These are phyloP conservation scores for Cubamyces lactineus DNA, from an alignment of 768 basidiomycete genomes.

Conservation along the genomic window DNA sequence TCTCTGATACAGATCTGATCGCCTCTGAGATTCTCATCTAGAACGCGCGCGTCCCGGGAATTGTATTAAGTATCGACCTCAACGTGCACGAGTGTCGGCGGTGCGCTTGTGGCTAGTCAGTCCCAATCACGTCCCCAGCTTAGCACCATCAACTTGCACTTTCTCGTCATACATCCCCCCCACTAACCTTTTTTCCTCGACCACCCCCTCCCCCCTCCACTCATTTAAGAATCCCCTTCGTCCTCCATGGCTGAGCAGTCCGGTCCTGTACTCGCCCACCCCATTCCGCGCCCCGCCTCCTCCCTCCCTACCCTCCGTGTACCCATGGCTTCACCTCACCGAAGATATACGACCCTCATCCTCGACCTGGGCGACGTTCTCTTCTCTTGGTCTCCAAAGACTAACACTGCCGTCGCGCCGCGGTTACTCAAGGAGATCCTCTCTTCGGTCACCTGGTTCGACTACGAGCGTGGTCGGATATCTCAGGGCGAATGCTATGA, in stretches of 20 bases:
- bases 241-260: slow-evolving; percentile 4
- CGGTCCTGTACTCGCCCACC: slow-evolving; percentile 1
- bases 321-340: slow-evolving; percentile 19
- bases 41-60: slow-evolving; percentile 9
- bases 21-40: slow-evolving; percentile 1
- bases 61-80: neutral
- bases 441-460: slow-evolving; percentile 53
- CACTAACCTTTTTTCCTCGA: neutral
- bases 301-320: slow-evolving; percentile 32
- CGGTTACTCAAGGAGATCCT: slow-evolving; percentile 47
- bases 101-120: slow-evolving; percentile 11
- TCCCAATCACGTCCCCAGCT: slow-evolving; percentile 10
- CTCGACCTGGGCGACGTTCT: slow-evolving; percentile 62
- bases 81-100: slow-evolving; percentile 10
- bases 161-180: slow-evolving; percentile 6
- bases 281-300: slow-evolving; percentile 11
- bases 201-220: neutral
- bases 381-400: slow-evolving; percentile 55
- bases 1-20: slow-evolving; percentile 15
- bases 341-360: slow-evolving; percentile 40
- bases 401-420: slow-evolving; percentile 47
- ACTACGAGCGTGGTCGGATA: slow-evolving; percentile 54
- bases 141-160: slow-evolving; percentile 7
- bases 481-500: slow-evolving; percentile 50
- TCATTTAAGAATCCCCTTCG: slow-evolving; percentile 3